Conservation (phyloP, 345 rosid species). For the Garcia nutans region DNA sequence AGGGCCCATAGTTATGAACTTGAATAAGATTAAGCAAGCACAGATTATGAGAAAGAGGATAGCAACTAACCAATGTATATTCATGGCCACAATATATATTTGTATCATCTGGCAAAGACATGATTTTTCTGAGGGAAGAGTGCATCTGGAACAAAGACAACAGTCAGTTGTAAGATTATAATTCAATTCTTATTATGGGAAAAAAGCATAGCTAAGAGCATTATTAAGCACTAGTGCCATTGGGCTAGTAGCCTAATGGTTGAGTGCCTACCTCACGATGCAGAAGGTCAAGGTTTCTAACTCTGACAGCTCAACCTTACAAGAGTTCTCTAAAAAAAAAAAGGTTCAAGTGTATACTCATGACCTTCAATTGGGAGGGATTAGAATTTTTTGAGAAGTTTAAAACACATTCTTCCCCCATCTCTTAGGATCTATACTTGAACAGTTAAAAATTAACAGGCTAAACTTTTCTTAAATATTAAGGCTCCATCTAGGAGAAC, state of each 20-base stretch:
- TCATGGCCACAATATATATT: conserved; percentile 85
- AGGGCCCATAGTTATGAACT: conserved; percentile 13
- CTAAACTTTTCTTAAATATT: not conserved
- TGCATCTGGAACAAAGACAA: conserved; percentile 62
- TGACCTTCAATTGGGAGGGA: not conserved
- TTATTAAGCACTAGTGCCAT: not conserved
- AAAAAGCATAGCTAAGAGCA: not conserved
- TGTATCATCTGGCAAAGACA: conserved; percentile 82
- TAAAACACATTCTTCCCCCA: not conserved
- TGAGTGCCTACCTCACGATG: not conserved
- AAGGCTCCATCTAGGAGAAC: not conserved
- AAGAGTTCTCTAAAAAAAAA: too few species aligned
- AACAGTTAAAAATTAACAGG: not conserved
- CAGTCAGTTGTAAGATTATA: too few species aligned
- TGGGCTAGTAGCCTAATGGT: too few species aligned
- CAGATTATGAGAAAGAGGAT: not conserved
- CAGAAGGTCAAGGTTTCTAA: too few species aligned
- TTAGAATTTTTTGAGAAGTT: not conserved
- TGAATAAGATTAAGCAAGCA: conserved; percentile 4
- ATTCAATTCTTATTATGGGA: too few species aligned
- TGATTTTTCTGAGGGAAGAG: conserved; percentile 71
- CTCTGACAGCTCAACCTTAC: too few species aligned
- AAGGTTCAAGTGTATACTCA: too few species aligned
- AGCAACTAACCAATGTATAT: conserved; percentile 75
- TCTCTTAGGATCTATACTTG: not conserved